A percentile compares a stretch with the other conserved stretches of the same genome.
phyloP scores from a whole-genome alignment of 768 basidiomycete species.

The Tulasnella sp. region DNA sequence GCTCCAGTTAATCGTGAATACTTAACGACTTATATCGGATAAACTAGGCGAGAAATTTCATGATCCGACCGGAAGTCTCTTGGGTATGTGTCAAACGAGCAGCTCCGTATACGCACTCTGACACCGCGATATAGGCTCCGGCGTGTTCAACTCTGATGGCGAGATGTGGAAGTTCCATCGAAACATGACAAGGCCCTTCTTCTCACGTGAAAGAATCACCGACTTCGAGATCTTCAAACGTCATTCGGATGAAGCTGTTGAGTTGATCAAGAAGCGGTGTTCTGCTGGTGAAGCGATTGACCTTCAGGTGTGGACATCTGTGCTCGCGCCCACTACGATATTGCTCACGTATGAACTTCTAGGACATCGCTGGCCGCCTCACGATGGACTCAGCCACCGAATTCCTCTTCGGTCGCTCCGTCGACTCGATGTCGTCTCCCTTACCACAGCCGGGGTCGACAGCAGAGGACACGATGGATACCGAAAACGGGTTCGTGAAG shows the following conservation, averaged over 20 bases:
- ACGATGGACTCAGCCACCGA: no score
- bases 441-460: conserved; percentile 24
- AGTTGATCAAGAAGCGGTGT: conserved; percentile 32
- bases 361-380: conserved; percentile 43
- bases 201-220: no score
- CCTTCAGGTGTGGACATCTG: conserved; percentile 49
- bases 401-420: no score
- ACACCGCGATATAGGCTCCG: conserved; percentile 45
- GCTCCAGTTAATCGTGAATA: not conserved
- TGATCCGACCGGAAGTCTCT: conserved; percentile 27
- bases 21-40: not conserved
- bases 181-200: conserved; percentile 45
- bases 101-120: no score
- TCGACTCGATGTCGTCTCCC: conserved; percentile 36
- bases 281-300: conserved; percentile 41
- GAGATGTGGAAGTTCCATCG: conserved; percentile 79
- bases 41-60: no score
- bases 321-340: not conserved
- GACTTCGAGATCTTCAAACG: no score
- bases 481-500: no score
- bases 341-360: not conserved
- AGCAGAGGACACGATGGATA: conserved; percentile 26
- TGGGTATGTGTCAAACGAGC: conserved; percentile 21
- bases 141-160: conserved; percentile 58
- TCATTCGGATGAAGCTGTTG: conserved; percentile 35